Evolutionary conservation across 768 basidiomycete genomes (phyloP), one percentile per base, ranked within the genome.

Genomic region (Boletus rubescentipes): DNA sequence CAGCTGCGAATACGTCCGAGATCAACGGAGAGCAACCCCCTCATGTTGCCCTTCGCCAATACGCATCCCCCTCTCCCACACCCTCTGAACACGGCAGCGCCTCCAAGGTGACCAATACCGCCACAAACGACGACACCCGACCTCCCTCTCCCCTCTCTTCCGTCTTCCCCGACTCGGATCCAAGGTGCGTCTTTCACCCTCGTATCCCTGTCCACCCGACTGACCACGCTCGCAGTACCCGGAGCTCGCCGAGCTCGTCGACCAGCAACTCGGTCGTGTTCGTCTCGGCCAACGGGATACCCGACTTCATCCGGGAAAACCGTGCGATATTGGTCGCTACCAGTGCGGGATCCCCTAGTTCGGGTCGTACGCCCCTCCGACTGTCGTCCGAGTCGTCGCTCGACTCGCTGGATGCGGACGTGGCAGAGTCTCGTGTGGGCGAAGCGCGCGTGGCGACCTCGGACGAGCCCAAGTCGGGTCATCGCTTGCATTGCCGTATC

Each of bases 401-500:
- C 18, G 65, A 54, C 21, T 71, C 65, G 15, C 41, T 62, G 14
- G 61, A 48, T 6, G 31, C 49, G 32, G 6, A 48, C 8, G 31
- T 51, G 32, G 6, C n/a, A 2, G 36, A 9, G 6, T 29, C 29
- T 12, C 3, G 9, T 12, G 26, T 8, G 12, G 49, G 9, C 21
- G 47, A 38, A 23, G 31, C 36, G 36, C 46, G 45, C 12, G 9
- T 9, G 35, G 8, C 26, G 23, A 14, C 7, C n/a, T 26, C 21
- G 37, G 42, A 12, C 6, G 29, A n/a, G 20, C 18, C 32, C 26
- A 16, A 11, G 6, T 10, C 41, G 34, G 10, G 46, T 34, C 46
- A 38, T 14, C 1, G 18, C 2, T 61, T 82, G 45, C 77, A 83
- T 43, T 85, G 81, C 51, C 75, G 84, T 26, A 65, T 75, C 1